Percentiles rank a stretch among this genome's conserved stretches.
phyloP scores from a whole-genome alignment of 2,329 filamentous ascomycete genomes.

The Curvularia sp. region DNA sequence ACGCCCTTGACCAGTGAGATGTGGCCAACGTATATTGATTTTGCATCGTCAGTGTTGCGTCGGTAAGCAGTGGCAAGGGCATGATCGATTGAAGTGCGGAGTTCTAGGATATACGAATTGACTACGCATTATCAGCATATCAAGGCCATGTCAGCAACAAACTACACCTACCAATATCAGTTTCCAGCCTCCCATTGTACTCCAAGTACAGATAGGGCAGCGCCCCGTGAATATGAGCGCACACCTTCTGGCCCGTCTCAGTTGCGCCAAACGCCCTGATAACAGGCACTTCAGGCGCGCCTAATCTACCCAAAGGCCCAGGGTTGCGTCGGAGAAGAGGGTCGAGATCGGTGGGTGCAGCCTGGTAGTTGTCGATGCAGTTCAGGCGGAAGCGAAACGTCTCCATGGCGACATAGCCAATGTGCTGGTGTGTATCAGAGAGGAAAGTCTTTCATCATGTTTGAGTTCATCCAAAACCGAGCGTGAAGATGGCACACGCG shows the following conservation, averaged over 20 bases:
- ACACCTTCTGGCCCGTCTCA: slow-evolving; percentile 93
- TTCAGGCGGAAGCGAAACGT: slow-evolving; percentile 90
- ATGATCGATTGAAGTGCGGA: slow-evolving; percentile 89
- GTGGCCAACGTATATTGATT: slow-evolving; percentile 80
- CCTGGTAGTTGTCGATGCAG: slow-evolving; percentile 94
- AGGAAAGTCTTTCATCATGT: slow-evolving; percentile 21
- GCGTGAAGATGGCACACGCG: slow-evolving; percentile 3
- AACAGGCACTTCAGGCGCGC: slow-evolving; percentile 78
- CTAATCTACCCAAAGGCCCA: slow-evolving; percentile 62
- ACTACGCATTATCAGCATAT: slow-evolving; percentile 60
- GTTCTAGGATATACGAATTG: slow-evolving; percentile 73
- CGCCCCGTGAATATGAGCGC: slow-evolving; percentile 92
- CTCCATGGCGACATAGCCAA: slow-evolving; percentile 61
- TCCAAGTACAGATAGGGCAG: slow-evolving; percentile 96
- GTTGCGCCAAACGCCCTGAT: slow-evolving; percentile 92
- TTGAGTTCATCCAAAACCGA: slow-evolving; percentile 15
- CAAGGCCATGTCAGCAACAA: background rate
- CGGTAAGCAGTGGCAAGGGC: slow-evolving; percentile 86
- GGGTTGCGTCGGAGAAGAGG: slow-evolving; percentile 74
- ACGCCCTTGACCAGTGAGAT: slow-evolving; percentile 92
- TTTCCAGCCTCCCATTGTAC: slow-evolving; percentile 73
- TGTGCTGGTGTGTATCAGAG: background rate
- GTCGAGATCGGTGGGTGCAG: slow-evolving; percentile 78
- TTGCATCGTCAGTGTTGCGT: slow-evolving; percentile 73
- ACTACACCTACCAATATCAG: slow-evolving; percentile 67